Percentiles rank a stretch among this genome's conserved stretches.
phyloP scores from a whole-genome alignment of 768 basidiomycete species.

The Pholiota molesta region DNA sequence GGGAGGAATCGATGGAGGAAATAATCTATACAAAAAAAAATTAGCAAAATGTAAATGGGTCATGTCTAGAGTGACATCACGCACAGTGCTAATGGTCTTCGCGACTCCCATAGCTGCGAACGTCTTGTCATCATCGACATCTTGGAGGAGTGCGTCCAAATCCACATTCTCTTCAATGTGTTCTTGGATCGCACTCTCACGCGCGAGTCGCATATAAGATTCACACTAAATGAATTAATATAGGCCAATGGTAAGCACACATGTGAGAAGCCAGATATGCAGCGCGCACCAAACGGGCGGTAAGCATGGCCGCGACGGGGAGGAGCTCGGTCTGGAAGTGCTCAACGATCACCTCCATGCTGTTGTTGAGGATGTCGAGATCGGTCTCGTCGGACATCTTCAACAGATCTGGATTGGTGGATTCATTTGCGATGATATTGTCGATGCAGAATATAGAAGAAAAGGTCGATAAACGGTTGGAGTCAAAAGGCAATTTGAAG shows the following conservation, averaged over 20 bases:
- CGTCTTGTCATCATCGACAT: constrained; percentile 82
- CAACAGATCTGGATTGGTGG: constrained; percentile 60
- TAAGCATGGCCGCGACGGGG: constrained; percentile 82
- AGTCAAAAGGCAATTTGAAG: not conserved
- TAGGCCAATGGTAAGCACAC: not conserved
- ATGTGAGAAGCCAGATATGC: not conserved
- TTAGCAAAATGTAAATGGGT: not conserved
- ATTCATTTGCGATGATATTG: not conserved
- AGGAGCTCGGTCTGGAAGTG: constrained; percentile 83
- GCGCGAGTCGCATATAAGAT: constrained; percentile 78
- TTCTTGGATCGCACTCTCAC: constrained; percentile 62
- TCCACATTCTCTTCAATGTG: constrained; percentile 57
- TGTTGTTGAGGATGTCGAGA: constrained; percentile 77
- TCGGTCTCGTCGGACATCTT: constrained; percentile 92
- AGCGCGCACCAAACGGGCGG: constrained; percentile 69
- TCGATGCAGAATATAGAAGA: too few species aligned
- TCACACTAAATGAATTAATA: constrained; percentile 56
- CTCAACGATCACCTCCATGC: constrained; percentile 88
- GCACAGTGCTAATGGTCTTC: constrained; percentile 80
- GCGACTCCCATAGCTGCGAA: constrained; percentile 87
- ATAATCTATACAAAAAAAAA: constrained; percentile 55
- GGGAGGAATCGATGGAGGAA: constrained; percentile 69
- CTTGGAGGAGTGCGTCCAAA: constrained; percentile 54
- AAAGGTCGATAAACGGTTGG: not conserved
- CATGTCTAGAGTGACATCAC: constrained; percentile 23